phyloP scores from a whole-genome alignment of 495 filamentous ascomycete genomes.

The Aspergillus incahuasiensis region DNA sequence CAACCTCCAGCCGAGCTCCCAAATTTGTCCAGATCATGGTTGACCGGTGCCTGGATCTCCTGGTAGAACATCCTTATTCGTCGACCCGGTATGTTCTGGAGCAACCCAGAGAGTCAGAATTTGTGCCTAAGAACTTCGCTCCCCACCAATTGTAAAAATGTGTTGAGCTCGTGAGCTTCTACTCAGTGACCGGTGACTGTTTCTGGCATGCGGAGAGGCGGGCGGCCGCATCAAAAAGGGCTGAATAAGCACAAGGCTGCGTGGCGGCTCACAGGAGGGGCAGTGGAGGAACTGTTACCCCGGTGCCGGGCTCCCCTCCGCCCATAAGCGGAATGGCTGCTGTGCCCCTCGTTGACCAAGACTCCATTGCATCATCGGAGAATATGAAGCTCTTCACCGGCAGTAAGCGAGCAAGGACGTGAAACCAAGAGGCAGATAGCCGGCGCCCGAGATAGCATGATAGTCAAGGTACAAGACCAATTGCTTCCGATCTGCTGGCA shows the following conservation, averaged over 20 bases:
- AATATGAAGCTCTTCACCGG: neutral
- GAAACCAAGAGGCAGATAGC: neutral
- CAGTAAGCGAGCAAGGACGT: constrained; percentile 5
- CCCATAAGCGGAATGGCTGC: constrained; percentile 19
- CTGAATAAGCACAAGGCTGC: constrained; percentile 4
- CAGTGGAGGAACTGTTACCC: constrained; percentile 14
- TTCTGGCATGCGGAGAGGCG: constrained; percentile 15
- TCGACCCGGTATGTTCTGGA: neutral
- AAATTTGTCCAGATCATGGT: neutral
- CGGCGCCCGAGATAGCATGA: constrained; percentile 1
- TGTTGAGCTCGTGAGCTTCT: constrained; percentile 18
- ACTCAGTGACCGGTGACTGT: constrained; percentile 20
- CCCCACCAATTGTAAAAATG: constrained; percentile 15
- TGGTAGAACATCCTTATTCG: neutral
- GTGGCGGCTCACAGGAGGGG: constrained; percentile 7
- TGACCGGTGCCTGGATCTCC: neutral
- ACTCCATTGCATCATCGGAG: constrained; percentile 14
- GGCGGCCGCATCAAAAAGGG: neutral
- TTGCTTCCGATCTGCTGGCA: constrained; percentile 23
- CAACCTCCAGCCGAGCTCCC: neutral
- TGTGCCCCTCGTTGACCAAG: constrained; percentile 14
- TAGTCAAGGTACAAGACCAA: constrained; percentile 23
- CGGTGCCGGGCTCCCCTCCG: constrained; percentile 1
- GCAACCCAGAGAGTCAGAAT: neutral
- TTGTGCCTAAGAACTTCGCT: neutral